Conservation (phyloP, 208 protist genomes). For the Acanthamoeba sp. region DNA sequence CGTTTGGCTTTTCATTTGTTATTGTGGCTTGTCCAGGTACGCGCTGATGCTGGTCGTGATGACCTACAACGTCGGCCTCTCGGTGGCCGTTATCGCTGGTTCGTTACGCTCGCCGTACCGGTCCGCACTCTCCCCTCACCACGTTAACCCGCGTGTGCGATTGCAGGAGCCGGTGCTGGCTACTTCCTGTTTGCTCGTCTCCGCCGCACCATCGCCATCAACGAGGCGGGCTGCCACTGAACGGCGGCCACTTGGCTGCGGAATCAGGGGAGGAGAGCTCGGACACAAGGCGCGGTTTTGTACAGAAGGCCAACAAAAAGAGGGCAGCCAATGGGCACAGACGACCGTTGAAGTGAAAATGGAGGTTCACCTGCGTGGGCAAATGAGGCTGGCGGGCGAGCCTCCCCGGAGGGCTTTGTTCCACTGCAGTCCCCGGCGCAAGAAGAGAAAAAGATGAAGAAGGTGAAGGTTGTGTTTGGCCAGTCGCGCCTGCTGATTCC, state of each 20-base stretch:
- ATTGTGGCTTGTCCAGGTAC: neutral
- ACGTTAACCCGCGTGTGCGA: neutral
- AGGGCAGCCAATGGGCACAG: neutral
- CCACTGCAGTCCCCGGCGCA: neutral
- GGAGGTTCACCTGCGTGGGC: neutral
- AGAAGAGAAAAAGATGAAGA: neutral
- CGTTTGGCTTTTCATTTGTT: neutral
- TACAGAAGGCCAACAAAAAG: neutral
- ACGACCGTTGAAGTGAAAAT: neutral
- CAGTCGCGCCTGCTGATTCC: slow-evolving; percentile 5
- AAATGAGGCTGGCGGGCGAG: neutral
- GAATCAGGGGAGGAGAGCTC: no score
- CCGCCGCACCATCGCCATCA: slow-evolving; percentile 18
- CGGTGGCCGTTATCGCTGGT: slow-evolving; percentile 18
- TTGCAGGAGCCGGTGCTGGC: slow-evolving; percentile 15
- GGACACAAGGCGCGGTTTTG: neutral
- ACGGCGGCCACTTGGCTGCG: neutral
- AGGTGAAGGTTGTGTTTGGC: slow-evolving; percentile 49
- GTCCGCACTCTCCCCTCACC: no score
- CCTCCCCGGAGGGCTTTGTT: no score
- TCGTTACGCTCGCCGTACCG: neutral
- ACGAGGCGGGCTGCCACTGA: slow-evolving; percentile 46
- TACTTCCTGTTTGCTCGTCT: slow-evolving; percentile 60
- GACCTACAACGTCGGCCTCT: slow-evolving; percentile 60
- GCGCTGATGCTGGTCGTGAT: slow-evolving; percentile 67